Evolutionary conservation across 331 rosid species (phyloP).

Genomic region (Cucumis variabilis): DNA sequence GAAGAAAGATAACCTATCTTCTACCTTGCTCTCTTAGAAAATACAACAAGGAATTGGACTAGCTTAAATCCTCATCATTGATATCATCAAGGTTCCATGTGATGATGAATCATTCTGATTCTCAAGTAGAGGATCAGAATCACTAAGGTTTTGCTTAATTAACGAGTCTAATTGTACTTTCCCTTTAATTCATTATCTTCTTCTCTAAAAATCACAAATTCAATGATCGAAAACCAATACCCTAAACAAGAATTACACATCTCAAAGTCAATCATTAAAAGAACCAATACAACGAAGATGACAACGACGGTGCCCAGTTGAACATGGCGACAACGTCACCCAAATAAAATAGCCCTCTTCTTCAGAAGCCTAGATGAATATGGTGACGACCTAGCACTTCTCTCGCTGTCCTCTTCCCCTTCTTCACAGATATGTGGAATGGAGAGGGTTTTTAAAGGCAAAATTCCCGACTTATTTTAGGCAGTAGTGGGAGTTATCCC

Average conservation of each 20-base stretch:
- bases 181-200: conserved; percentile 63
- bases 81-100: conserved; percentile 73
- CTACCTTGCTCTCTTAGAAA: conserved; percentile 90
- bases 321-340: too few species aligned
- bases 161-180: conserved; percentile 87
- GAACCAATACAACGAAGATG: too few species aligned
- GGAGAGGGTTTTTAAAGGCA: too few species aligned
- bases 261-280: background rate
- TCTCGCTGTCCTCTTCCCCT: too few species aligned
- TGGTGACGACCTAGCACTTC: too few species aligned
- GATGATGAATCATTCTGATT: conserved; percentile 52
- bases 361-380: too few species aligned
- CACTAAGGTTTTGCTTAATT: conserved; percentile 60
- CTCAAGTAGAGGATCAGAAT: conserved; percentile 82
- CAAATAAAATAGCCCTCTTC: too few species aligned
- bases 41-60: conserved; percentile 66
- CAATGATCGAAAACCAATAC: conserved; percentile 21
- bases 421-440: too few species aligned
- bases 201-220: background rate
- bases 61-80: conserved; percentile 78
- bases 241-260: conserved; percentile 8
- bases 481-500: too few species aligned
- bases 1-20: conserved; percentile 61
- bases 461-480: too few species aligned
- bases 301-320: too few species aligned